Evolutionary conservation across 305 asterid genomes (phyloP), one percentile per base, ranked within the genome.

Genomic region (Euphrasia arctica): DNA sequence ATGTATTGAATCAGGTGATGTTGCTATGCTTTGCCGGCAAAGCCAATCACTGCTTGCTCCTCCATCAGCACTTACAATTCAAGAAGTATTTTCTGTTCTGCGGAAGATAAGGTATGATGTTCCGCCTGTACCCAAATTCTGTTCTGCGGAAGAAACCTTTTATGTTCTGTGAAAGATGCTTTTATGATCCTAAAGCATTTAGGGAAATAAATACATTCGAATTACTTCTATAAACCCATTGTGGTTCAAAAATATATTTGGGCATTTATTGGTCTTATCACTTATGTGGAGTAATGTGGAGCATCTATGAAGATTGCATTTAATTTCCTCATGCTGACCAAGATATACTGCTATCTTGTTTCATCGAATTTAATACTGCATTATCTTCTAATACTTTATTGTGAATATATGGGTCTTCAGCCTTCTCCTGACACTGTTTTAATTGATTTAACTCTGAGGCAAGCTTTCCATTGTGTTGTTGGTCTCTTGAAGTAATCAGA

Each of bases 21-120:
- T 87, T 82, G 95, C 98, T 73, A 91, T 89, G 77, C 86, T 83
- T 77, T 91, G 90, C 81, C 91, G 95, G 58, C 95, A 83, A 79
- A 89, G 80, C 57, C 96, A 91, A 70, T 76, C 89, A 56, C 84
- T 85, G 56, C 95, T 89, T 77, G 94, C 87, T 64, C 88, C 92
- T 57, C 95, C 94, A 65, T 71, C 94, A 67, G 75, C 78, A 25
- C 92, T 91, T 70, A 85, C 98, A 56, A 75, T 91, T 74, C 86
- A 77, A 77, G 95, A 89, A 50, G 91, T 91, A 60, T 91, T 69
- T 79, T 78, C 85, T 65, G 65, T 59, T 52, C 91, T 89, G 27
- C 85, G 78, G 62, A 82, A 86, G 79, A 87, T 91, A 83, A 85
- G 96, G 98, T 91, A 77, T 72, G 70, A 52, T 43, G 54, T 73